A percentile compares a stretch with the other conserved stretches of the same genome.
Evolutionary conservation across 1,284 basidiomycete genomes (phyloP).

Genomic region (Moniliophthora roreri): DNA sequence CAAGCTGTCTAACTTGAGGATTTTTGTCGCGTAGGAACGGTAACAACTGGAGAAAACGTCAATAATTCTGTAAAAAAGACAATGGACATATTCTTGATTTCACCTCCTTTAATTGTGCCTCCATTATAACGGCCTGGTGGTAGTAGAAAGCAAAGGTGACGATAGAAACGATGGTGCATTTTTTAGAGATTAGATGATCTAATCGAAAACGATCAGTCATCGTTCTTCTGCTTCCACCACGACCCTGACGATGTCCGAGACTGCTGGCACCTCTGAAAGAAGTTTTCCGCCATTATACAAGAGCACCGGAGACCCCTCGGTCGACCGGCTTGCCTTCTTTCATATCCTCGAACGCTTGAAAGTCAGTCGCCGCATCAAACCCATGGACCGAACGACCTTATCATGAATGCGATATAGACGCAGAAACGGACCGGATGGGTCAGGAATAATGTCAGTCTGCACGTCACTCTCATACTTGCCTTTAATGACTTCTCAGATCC

Average conservation of each 20-base stretch:
- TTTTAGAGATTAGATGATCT: no score
- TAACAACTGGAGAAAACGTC: slow-evolving; percentile 54
- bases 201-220: no score
- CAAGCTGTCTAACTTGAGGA: slow-evolving; percentile 84
- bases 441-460: slow-evolving; percentile 64
- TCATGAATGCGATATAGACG: slow-evolving; percentile 50
- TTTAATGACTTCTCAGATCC: slow-evolving; percentile 48
- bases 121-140: no score
- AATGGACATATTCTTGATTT: no score
- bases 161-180: not conserved
- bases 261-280: not conserved
- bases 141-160: no score
- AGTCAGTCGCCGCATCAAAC: slow-evolving; percentile 39
- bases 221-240: no score
- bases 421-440: slow-evolving; percentile 97
- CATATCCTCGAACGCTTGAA: slow-evolving; percentile 88
- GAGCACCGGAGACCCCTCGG: slow-evolving; percentile 52
- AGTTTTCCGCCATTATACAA: slow-evolving; percentile 31
- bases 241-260: no score
- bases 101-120: no score
- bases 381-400: not conserved
- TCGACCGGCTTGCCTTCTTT: slow-evolving; percentile 84
- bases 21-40: slow-evolving; percentile 87
- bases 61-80: no score
- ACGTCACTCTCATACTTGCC: not conserved